phyloP scores from a whole-genome alignment of 1,284 basidiomycete species.

The Ganoderma multipileum region DNA sequence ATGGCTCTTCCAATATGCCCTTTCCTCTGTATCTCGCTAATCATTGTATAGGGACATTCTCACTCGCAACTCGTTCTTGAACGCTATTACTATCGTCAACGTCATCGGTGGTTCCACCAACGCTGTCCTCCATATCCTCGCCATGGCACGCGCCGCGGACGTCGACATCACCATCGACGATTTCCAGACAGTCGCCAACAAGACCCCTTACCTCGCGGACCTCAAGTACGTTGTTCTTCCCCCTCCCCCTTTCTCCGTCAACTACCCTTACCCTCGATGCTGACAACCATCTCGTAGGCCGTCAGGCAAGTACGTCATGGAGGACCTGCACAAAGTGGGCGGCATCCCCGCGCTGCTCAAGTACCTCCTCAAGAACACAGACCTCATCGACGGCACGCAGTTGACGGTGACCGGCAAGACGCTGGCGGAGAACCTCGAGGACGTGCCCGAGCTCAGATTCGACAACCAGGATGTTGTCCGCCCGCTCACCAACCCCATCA shows the following conservation, averaged over 20 bases:
- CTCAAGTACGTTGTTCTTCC: constrained; percentile 66
- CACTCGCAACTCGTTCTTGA: constrained; percentile 90
- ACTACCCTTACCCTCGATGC: constrained; percentile 3
- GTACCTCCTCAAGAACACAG: constrained; percentile 88
- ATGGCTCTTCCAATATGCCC: background rate
- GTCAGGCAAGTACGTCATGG: constrained; percentile 95
- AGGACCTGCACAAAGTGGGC: constrained; percentile 92
- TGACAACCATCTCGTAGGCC: constrained; percentile 56
- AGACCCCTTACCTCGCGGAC: constrained; percentile 93
- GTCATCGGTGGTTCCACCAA: constrained; percentile 95
- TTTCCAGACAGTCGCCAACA: constrained; percentile 88
- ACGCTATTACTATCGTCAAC: constrained; percentile 87
- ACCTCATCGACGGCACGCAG: constrained; percentile 89
- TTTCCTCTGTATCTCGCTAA: background rate
- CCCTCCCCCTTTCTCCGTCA: constrained; percentile 7
- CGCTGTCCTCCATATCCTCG: constrained; percentile 92
- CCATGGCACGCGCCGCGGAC: constrained; percentile 92
- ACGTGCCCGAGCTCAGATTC: constrained; percentile 80
- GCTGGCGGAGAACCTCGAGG: constrained; percentile 89
- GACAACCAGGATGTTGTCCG: constrained; percentile 86
- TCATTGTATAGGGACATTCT: constrained; percentile 77
- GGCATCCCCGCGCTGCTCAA: constrained; percentile 86
- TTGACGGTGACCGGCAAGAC: constrained; percentile 96
- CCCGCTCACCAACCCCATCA: constrained; percentile 86
- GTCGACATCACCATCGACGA: constrained; percentile 92